Percentiles rank a stretch among this genome's conserved stretches.
Evolutionary conservation across 441 rosid genomes (phyloP).

Genomic region (Gossypium gossypioides): DNA sequence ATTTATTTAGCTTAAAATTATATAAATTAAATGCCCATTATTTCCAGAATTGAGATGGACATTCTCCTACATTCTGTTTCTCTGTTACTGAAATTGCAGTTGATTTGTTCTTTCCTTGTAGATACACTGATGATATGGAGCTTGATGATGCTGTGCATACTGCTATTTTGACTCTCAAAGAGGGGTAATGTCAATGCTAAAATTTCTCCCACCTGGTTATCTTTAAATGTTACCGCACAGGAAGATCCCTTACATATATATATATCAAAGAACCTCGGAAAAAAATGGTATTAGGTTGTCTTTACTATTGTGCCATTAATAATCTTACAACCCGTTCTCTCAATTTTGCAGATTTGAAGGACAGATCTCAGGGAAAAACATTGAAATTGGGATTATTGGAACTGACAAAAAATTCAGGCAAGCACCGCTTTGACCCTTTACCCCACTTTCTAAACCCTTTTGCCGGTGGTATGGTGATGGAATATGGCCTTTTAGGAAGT

Average conservation of each 20-base stretch:
- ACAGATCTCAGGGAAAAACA: constrained; percentile 85
- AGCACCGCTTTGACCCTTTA: background rate
- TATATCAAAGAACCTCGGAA: background rate
- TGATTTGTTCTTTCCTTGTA: constrained; percentile 12
- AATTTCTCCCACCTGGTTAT: background rate
- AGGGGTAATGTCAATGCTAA: constrained; percentile 46
- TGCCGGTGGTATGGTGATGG: background rate
- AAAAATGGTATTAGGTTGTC: background rate
- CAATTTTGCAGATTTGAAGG: constrained; percentile 75
- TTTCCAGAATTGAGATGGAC: background rate
- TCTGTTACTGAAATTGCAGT: background rate
- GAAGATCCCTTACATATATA: background rate
- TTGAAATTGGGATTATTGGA: constrained; percentile 88
- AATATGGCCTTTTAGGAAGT: background rate
- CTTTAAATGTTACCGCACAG: background rate
- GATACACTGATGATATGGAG: constrained; percentile 98
- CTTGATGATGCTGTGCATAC: constrained; percentile 99
- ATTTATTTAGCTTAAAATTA: background rate
- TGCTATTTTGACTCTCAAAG: constrained; percentile 85
- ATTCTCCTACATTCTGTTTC: background rate
- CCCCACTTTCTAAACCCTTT: background rate
- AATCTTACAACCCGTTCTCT: background rate
- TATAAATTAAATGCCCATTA: background rate
- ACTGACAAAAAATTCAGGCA: constrained; percentile 85
- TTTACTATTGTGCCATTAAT: background rate